These are phyloP conservation scores for Plantago elongata DNA, from an alignment of 257 asterid genomes.

Conservation along the genomic window DNA sequence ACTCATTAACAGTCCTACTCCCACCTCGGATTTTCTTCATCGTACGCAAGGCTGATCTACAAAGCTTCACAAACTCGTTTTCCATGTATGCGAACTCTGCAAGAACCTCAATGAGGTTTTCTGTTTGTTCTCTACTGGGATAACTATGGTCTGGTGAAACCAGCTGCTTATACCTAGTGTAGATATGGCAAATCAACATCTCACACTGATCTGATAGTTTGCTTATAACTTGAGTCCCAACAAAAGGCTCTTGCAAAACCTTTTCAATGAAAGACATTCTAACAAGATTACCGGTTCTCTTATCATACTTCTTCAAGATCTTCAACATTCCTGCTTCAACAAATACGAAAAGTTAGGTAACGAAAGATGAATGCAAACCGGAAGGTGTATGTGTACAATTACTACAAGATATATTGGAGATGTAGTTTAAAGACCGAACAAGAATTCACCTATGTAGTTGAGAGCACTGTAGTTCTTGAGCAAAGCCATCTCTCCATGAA, in stretches of 20 bases:
- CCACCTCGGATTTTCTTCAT: constrained; percentile 35
- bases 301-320: too few species aligned
- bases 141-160: too few species aligned
- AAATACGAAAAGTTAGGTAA: background rate
- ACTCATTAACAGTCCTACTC: constrained; percentile 37
- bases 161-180: constrained; percentile 17
- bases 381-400: too few species aligned
- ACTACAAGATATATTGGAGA: too few species aligned
- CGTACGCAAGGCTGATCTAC: constrained; percentile 33
- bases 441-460: constrained; percentile 47
- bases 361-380: background rate
- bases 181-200: constrained; percentile 23
- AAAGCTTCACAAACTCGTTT: constrained; percentile 31
- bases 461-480: constrained; percentile 53
- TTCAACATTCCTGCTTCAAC: background rate
- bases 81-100: constrained; percentile 22
- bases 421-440: too few species aligned
- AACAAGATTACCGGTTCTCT: too few species aligned
- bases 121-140: too few species aligned
- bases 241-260: background rate
- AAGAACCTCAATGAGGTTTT: too few species aligned
- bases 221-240: too few species aligned
- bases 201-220: too few species aligned
- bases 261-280: background rate
- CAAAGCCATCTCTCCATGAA: constrained; percentile 51